Percentiles rank a stretch among this genome's conserved stretches.
These are phyloP conservation scores for Saccharomycopsis synnaedendra DNA, from an alignment of 805 yeast species.

Conservation along the genomic window DNA sequence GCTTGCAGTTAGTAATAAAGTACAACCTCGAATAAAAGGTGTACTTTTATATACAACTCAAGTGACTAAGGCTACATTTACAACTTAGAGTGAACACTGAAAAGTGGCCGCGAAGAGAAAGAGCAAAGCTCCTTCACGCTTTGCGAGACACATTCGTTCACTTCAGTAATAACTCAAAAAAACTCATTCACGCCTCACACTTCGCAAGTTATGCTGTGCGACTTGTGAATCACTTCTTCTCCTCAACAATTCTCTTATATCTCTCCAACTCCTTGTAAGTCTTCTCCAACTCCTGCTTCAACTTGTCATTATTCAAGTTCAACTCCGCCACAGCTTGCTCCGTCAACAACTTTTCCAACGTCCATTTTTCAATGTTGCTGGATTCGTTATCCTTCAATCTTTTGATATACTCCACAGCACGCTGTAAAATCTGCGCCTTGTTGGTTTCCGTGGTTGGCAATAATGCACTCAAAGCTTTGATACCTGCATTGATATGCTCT, in stretches of 20 bases:
- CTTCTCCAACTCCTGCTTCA: slow-evolving; percentile 78
- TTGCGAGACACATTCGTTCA: too few species aligned
- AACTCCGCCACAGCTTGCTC: slow-evolving; percentile 88
- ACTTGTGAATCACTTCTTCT: too few species aligned
- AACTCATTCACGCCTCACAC: too few species aligned
- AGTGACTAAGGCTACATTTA: too few species aligned
- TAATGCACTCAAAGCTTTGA: slow-evolving; percentile 62
- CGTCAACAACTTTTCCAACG: slow-evolving; percentile 80
- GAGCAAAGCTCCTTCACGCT: too few species aligned
- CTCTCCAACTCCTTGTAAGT: slow-evolving; percentile 88
- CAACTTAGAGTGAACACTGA: too few species aligned
- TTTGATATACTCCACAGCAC: slow-evolving; percentile 85
- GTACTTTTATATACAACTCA: too few species aligned
- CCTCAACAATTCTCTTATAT: slow-evolving; percentile 39
- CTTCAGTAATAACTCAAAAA: too few species aligned
- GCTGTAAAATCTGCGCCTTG: slow-evolving; percentile 78
- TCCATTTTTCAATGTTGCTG: slow-evolving; percentile 87
- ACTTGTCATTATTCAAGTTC: slow-evolving; percentile 73
- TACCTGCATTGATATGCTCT: slow-evolving; percentile 81
- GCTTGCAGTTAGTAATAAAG: too few species aligned
- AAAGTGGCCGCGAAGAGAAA: too few species aligned
- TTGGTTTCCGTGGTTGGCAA: slow-evolving; percentile 79
- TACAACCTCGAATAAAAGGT: too few species aligned
- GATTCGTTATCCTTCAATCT: slow-evolving; percentile 84
- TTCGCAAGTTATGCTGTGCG: too few species aligned